Evolutionary conservation across 1,139 yeast genomes (phyloP).

Genomic region (Kodamaea plutei): DNA sequence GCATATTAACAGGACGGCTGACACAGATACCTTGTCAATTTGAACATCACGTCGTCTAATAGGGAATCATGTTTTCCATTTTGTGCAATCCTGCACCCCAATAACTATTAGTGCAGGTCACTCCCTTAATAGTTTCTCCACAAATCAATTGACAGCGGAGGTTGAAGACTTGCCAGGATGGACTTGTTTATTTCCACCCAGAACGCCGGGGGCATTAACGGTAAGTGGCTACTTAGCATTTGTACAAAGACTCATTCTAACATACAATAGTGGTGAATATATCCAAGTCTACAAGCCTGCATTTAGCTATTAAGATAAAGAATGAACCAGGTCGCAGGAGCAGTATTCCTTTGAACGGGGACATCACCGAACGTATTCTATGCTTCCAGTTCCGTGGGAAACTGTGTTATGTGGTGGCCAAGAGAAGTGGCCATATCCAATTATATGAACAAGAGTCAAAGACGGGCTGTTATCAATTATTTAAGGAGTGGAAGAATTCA

Average conservation of each 20-base stretch:
- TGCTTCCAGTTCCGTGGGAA: slow-evolving; percentile 19
- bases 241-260: neutral
- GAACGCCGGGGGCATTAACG: slow-evolving; percentile 18
- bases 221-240: too few relatives aligned
- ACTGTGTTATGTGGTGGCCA: slow-evolving; percentile 24
- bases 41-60: too few relatives aligned
- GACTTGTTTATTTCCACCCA: slow-evolving; percentile 9
- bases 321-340: slow-evolving; percentile 4
- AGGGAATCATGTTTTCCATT: neutral
- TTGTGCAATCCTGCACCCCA: neutral
- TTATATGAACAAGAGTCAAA: slow-evolving; percentile 21
- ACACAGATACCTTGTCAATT: too few relatives aligned
- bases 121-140: slow-evolving; percentile 1
- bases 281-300: slow-evolving; percentile 7
- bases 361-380: slow-evolving; percentile 19
- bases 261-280: slow-evolving; percentile 11
- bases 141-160: too few relatives aligned
- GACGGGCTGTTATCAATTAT: slow-evolving; percentile 14
- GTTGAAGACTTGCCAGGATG: slow-evolving; percentile 5
- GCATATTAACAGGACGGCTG: too few relatives aligned
- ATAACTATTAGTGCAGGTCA: neutral
- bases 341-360: slow-evolving; percentile 6
- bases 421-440: slow-evolving; percentile 30
- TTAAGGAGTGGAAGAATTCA: slow-evolving; percentile 30
- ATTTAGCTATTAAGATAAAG: slow-evolving; percentile 3